Conservation (phyloP, 208 protist species). For the Blechomonas ayalai region DNA sequence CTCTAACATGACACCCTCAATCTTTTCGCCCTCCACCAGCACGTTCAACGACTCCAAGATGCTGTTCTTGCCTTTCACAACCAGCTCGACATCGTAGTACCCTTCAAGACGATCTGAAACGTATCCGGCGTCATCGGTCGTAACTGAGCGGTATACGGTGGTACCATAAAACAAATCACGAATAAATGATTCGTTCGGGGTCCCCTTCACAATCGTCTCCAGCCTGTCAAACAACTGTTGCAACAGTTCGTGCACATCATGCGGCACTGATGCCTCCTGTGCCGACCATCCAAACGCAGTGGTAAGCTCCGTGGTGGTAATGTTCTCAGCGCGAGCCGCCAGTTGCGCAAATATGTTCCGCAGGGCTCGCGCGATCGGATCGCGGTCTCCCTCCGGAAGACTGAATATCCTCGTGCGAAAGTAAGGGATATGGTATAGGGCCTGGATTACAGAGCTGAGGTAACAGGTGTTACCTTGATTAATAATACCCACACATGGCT, state of each 20-base stretch:
- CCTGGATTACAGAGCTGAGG: slow-evolving; percentile 86
- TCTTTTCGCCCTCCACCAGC: slow-evolving; percentile 56
- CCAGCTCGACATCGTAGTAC: slow-evolving; percentile 86
- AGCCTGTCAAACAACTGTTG: slow-evolving; percentile 83
- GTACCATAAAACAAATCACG: slow-evolving; percentile 68
- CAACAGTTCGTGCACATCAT: slow-evolving; percentile 87
- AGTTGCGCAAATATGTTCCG: slow-evolving; percentile 68
- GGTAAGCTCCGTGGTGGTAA: slow-evolving; percentile 78
- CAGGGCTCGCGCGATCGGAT: slow-evolving; percentile 44
- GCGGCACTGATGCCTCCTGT: slow-evolving; percentile 62
- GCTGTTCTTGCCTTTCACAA: slow-evolving; percentile 66
- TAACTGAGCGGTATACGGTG: slow-evolving; percentile 62
- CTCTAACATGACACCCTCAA: slow-evolving; percentile 83
- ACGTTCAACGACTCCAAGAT: slow-evolving; percentile 73
- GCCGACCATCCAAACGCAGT: slow-evolving; percentile 82
- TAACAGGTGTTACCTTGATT: slow-evolving; percentile 91
- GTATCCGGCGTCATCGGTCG: slow-evolving; percentile 61
- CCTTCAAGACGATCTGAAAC: slow-evolving; percentile 55
- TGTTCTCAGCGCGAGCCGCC: slow-evolving; percentile 26
- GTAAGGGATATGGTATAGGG: slow-evolving; percentile 64
- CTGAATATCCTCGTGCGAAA: slow-evolving; percentile 58
- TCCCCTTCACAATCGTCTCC: slow-evolving; percentile 70
- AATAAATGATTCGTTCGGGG: slow-evolving; percentile 57
- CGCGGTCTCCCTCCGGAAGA: slow-evolving; percentile 14
- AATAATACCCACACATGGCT: slow-evolving; percentile 57